These are phyloP conservation scores for Tricladium varicosporioides DNA, from an alignment of 2,329 filamentous ascomycete genomes.

Conservation along the genomic window DNA sequence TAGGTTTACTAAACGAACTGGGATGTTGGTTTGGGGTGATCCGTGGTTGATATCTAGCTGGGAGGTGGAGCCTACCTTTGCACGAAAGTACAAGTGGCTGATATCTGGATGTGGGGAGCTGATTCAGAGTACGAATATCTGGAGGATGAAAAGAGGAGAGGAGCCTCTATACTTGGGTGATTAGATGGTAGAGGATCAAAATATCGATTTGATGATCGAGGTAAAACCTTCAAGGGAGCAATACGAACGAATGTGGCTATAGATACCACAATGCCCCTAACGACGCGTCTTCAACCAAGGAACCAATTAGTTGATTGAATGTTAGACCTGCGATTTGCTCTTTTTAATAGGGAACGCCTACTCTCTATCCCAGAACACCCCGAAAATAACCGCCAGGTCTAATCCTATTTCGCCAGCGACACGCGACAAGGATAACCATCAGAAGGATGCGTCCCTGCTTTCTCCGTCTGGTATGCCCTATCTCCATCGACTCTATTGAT, in stretches of 20 bases:
- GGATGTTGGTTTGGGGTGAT: slow-evolving; percentile 49
- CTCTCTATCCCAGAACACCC: too few species aligned
- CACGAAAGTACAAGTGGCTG: slow-evolving; percentile 45
- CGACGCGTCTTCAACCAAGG: too few species aligned
- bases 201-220: too few species aligned
- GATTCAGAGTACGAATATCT: slow-evolving; percentile 38
- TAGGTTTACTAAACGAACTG: slow-evolving; percentile 23
- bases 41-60: slow-evolving; percentile 44
- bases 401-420: neutral
- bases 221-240: too few species aligned
- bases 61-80: slow-evolving; percentile 46
- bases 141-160: slow-evolving; percentile 32
- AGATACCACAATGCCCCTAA: too few species aligned
- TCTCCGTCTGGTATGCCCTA: slow-evolving; percentile 21
- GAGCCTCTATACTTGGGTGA: slow-evolving; percentile 1
- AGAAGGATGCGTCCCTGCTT: slow-evolving; percentile 20
- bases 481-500: slow-evolving; percentile 18
- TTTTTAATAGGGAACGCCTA: too few species aligned
- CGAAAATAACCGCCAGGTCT: too few species aligned
- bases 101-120: slow-evolving; percentile 39
- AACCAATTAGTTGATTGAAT: too few species aligned
- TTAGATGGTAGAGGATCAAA: neutral
- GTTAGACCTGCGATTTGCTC: too few species aligned
- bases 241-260: too few species aligned
- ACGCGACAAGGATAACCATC: slow-evolving; percentile 37